phyloP scores from a whole-genome alignment of 257 asterid genomes.

The Perilla frutescens region DNA sequence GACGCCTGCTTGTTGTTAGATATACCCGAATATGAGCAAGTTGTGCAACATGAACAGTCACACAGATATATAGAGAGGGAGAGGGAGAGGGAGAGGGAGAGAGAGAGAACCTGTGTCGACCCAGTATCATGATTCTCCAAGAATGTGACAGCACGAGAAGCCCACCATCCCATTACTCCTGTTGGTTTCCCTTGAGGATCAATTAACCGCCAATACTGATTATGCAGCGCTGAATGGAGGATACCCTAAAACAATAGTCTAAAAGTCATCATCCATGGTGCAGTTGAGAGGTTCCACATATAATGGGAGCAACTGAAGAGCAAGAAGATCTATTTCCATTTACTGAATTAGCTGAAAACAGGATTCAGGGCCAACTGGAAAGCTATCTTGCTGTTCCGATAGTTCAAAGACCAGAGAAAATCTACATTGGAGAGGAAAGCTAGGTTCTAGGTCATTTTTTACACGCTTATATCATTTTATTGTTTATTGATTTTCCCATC shows the following conservation, averaged over 20 bases:
- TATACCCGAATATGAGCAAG: neutral
- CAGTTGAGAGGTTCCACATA: constrained; percentile 1
- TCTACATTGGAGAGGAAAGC: neutral
- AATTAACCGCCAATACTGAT: constrained; percentile 55
- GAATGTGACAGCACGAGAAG: constrained; percentile 69
- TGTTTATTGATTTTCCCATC: neutral
- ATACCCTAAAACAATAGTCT: constrained; percentile 18
- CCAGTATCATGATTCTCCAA: constrained; percentile 73
- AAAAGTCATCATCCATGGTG: constrained; percentile 11
- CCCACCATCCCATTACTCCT: constrained; percentile 78
- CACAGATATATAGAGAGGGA: neutral
- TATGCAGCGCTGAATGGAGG: constrained; percentile 32
- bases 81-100: neutral
- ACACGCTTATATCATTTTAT: neutral
- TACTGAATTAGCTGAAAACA: neutral
- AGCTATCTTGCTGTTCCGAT: neutral
- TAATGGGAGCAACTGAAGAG: neutral
- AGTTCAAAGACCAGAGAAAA: neutral
- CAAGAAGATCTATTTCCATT: constrained; percentile 12
- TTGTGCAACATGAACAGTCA: neutral
- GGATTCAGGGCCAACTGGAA: neutral
- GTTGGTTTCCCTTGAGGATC: constrained; percentile 71
- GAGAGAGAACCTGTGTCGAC: constrained; percentile 56
- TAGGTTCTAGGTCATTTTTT: neutral
- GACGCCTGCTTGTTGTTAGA: neutral